Evolutionary conservation across 2,329 filamentous ascomycete species (phyloP), one percentile per base, ranked within the genome.

Genomic region (Zopfia rhizophila): DNA sequence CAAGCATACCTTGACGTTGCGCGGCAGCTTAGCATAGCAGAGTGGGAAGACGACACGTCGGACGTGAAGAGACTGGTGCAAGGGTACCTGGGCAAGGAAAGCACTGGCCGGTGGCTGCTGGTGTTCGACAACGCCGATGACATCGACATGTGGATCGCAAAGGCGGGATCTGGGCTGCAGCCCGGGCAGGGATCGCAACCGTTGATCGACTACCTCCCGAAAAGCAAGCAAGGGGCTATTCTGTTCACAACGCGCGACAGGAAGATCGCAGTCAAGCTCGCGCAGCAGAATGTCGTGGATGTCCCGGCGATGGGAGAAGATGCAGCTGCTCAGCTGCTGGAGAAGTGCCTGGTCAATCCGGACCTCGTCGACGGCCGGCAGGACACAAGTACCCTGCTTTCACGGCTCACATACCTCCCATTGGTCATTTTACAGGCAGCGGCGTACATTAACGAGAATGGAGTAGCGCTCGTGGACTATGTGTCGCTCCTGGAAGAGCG

Each of bases 41-140:
- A 58, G 3, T 56, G 40, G 38, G 53, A 56, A 11, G 33, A 52
- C 25, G 47, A 60, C 8, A 36, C 53, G 23, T 48, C 45, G 21
- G 55, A 62, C 35, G 42, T 46, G 4, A 55, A 45, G 42, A 39
- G 55, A 46, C 24, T 65, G 8, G 45, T 60, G 12, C 51, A 60
- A 46, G 23, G 12, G 6, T 32, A 48, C 49, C 30, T 59, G 21
- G 39, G 30, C 14, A 11, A 37, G 14, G 31, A 33, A 0, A 17
- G 31, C 40, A 30, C 44, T 11, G 13, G 28, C 8, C 37, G 43
- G 23, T 53, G 28, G 4, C 36, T 59, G 25, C 35, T 61, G 5
- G 45, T 61, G 16, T 54, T 52, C 13, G 55, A 61, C 43, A 61
- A 59, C 41, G 27, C 25, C 18, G 76, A 80, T 24, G 6, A 42